These are phyloP conservation scores for Saksenaea vasiformis DNA, from an alignment of 371 early-diverging fungal genomes.

Conservation along the genomic window DNA sequence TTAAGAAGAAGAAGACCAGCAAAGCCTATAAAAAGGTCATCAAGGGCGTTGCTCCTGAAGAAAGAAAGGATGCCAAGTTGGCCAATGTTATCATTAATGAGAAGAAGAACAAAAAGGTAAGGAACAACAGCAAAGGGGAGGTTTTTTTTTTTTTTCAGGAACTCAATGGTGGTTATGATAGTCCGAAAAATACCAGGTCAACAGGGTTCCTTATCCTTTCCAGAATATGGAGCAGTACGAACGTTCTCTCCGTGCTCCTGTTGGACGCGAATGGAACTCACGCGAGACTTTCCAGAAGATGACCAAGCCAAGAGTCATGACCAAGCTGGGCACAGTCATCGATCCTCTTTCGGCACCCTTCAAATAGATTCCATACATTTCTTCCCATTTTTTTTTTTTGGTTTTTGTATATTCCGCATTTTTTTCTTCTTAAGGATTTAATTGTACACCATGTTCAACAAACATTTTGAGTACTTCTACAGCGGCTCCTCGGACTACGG, in stretches of 20 bases:
- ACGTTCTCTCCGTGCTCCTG: conserved; percentile 75
- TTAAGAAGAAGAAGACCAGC: conserved; percentile 63
- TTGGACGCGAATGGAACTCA: conserved; percentile 97
- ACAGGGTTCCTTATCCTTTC: conserved; percentile 84
- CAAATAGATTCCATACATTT: conserved; percentile 36
- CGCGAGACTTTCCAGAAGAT: conserved; percentile 66
- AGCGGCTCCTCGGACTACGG: conserved; percentile 58
- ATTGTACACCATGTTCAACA: conserved; percentile 44
- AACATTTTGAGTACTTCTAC: conserved; percentile 60
- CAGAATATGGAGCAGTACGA: conserved; percentile 88
- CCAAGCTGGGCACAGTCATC: conserved; percentile 87
- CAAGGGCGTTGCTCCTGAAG: conserved; percentile 66
- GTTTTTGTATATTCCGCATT: conserved; percentile 1
- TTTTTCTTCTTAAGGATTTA: background rate
- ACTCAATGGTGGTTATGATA: too few species aligned
- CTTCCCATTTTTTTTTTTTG: conserved; percentile 7
- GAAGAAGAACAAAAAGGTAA: conserved; percentile 76
- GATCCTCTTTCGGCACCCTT: conserved; percentile 75
- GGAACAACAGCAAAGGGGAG: too few species aligned
- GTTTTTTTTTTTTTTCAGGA: too few species aligned
- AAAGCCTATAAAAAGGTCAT: conserved; percentile 60
- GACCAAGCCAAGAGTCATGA: conserved; percentile 81
- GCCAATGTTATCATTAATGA: conserved; percentile 92
- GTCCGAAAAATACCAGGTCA: conserved; percentile 73
- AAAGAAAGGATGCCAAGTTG: conserved; percentile 82